Percentiles rank a stretch among this genome's conserved stretches.
phyloP scores from a whole-genome alignment of 2,329 filamentous ascomycete species.

The Alternaria consortialis region DNA sequence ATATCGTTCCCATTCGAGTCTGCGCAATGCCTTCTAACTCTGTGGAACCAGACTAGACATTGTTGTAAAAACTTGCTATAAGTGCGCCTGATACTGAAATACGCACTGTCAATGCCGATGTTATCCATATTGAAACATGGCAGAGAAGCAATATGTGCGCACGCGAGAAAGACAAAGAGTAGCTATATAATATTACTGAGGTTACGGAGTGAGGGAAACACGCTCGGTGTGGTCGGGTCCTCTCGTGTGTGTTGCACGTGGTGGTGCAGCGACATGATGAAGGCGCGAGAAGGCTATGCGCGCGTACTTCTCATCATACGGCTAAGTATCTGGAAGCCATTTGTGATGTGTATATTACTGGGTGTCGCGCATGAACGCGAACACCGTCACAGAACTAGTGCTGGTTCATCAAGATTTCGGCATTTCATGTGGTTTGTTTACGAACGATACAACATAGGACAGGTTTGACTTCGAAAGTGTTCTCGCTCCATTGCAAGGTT shows the following conservation, averaged over 20 bases:
- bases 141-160: not conserved
- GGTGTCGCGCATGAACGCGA: too few species aligned
- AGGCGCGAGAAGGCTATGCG: not conserved
- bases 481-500: not conserved
- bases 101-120: not conserved
- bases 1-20: not conserved
- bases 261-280: not conserved
- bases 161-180: not conserved
- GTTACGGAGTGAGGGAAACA: not conserved
- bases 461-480: too few species aligned
- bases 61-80: not conserved
- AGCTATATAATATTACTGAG: not conserved
- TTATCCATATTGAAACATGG: not conserved
- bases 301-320: too few species aligned
- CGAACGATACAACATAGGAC: too few species aligned
- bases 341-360: too few species aligned
- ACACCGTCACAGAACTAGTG: not conserved
- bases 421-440: too few species aligned
- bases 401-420: not conserved
- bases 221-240: not conserved
- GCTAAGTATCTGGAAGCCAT: too few species aligned
- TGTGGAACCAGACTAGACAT: not conserved
- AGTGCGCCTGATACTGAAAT: not conserved
- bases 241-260: not conserved
- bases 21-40: not conserved